Evolutionary conservation across 805 yeast species (phyloP).

Genomic region (Hermanozyma aechmeae): DNA sequence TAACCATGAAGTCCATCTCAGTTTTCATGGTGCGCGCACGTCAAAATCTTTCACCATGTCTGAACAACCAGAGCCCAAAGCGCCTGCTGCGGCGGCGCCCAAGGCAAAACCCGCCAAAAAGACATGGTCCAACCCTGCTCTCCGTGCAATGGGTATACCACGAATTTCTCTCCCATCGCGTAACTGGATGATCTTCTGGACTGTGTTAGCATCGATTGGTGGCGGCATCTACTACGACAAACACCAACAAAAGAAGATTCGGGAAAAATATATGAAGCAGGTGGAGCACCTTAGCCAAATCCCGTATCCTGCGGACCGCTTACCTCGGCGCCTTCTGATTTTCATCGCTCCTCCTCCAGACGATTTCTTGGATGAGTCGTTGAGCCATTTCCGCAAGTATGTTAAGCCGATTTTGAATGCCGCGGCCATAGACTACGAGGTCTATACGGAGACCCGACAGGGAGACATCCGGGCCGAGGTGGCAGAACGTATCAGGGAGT

Average conservation of each 20-base stretch:
- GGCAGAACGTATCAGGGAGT: conserved; percentile 69
- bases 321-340: conserved; percentile 70
- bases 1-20: too few species aligned
- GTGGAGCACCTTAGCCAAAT: conserved; percentile 48
- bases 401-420: conserved; percentile 81
- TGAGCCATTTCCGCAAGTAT: conserved; percentile 65
- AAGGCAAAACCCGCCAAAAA: conserved; percentile 18
- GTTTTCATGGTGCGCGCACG: too few species aligned
- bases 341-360: conserved; percentile 97
- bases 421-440: conserved; percentile 76
- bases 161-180: conserved; percentile 73
- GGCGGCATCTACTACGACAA: conserved; percentile 82
- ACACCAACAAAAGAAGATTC: conserved; percentile 54
- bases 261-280: conserved; percentile 53
- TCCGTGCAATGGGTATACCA: conserved; percentile 78
- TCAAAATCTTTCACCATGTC: too few species aligned
- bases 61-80: too few species aligned
- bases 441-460: conserved; percentile 71
- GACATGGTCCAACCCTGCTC: conserved; percentile 66
- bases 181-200: conserved; percentile 89
- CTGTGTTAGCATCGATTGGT: conserved; percentile 50
- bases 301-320: conserved; percentile 33
- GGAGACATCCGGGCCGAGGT: conserved; percentile 80
- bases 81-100: too few species aligned
- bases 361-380: conserved; percentile 69